Conservation (phyloP, 2,329 filamentous ascomycete genomes). For the Phialophora macrospora region DNA sequence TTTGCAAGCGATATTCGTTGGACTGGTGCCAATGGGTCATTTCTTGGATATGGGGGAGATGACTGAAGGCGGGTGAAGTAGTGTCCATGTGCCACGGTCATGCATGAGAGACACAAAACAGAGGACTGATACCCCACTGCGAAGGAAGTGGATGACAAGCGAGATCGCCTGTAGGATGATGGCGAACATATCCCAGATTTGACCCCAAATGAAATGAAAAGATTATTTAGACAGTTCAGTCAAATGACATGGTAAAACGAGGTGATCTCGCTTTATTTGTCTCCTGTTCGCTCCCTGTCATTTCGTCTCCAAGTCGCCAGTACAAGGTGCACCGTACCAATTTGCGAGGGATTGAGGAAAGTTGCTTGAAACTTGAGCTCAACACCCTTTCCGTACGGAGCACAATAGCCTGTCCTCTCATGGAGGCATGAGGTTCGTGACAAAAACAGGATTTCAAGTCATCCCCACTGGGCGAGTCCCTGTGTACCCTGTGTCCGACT, state of each 20-base stretch:
- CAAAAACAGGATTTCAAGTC: no score
- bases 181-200: not conserved
- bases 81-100: not conserved
- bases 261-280: not conserved
- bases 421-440: no score
- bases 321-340: not conserved
- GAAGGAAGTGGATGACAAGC: slow-evolving; percentile 4
- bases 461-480: no score
- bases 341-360: not conserved
- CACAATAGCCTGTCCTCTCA: no score
- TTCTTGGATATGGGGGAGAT: slow-evolving; percentile 6
- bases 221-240: not conserved
- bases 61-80: not conserved
- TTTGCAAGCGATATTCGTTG: slow-evolving; percentile 23
- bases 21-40: slow-evolving; percentile 24
- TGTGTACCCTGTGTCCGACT: no score
- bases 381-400: no score
- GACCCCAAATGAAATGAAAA: slow-evolving; percentile 1
- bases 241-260: not conserved
- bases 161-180: not conserved
- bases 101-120: slow-evolving; percentile 3
- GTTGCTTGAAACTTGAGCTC: not conserved
- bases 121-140: slow-evolving; percentile 1
- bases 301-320: not conserved
- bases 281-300: not conserved